A percentile compares a stretch with the other conserved stretches of the same genome.
These are phyloP conservation scores for Blumeriella jaapii DNA, from an alignment of 2,329 filamentous ascomycete genomes.

Conservation along the genomic window DNA sequence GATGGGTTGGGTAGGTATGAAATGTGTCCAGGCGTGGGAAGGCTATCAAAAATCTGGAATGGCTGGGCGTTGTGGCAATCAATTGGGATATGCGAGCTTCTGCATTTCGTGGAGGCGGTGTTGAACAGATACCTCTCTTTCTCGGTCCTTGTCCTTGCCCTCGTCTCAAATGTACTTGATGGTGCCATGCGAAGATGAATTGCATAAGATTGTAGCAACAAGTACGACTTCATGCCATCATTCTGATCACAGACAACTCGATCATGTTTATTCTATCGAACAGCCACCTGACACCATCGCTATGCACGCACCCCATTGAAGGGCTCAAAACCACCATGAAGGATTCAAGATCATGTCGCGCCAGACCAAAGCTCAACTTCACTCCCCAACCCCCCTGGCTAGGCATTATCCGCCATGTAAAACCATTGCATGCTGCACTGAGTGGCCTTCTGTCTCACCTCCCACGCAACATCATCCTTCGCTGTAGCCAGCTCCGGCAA, in stretches of 20 bases:
- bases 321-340: neutral
- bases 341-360: neutral
- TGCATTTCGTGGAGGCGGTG: too few relatives aligned
- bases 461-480: constrained; percentile 19
- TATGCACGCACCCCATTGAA: too few relatives aligned
- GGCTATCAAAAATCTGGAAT: neutral
- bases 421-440: constrained; percentile 20
- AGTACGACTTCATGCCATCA: too few relatives aligned
- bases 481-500: constrained; percentile 20
- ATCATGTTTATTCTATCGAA: too few relatives aligned
- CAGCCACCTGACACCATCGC: too few relatives aligned
- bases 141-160: too few relatives aligned
- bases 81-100: neutral
- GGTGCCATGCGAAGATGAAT: too few relatives aligned
- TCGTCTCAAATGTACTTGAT: too few relatives aligned
- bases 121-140: too few relatives aligned
- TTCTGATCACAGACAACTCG: too few relatives aligned
- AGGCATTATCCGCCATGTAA: constrained; percentile 1
- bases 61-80: neutral
- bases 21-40: neutral
- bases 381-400: neutral
- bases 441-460: constrained; percentile 20
- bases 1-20: neutral
- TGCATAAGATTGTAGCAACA: too few relatives aligned
- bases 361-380: neutral